phyloP scores from a whole-genome alignment of 106 monocot genomes.

The Triglochin maritima region DNA sequence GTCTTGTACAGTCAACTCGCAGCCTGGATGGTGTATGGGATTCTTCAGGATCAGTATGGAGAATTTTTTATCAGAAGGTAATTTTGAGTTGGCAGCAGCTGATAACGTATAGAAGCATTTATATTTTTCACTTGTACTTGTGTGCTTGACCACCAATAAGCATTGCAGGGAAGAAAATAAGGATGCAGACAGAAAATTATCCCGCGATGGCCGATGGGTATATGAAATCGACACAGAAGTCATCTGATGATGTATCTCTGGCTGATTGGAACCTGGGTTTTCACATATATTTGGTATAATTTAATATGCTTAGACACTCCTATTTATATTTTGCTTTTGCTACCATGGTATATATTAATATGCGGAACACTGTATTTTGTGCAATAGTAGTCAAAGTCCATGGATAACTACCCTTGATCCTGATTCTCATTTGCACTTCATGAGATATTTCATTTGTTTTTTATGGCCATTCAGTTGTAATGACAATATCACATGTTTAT shows the following conservation, averaged over 20 bases:
- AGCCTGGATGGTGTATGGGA: constrained; percentile 94
- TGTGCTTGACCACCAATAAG: neutral
- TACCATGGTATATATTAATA: no score
- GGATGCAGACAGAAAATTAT: constrained; percentile 44
- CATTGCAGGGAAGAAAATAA: constrained; percentile 53
- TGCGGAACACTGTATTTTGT: no score
- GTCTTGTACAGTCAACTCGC: constrained; percentile 88
- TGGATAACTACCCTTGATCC: no score
- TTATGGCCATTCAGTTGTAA: no score
- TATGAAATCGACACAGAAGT: constrained; percentile 37
- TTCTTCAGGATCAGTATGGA: constrained; percentile 86
- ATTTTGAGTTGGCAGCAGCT: neutral
- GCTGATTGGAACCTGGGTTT: constrained; percentile 82
- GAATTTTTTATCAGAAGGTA: constrained; percentile 97
- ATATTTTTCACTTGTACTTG: neutral
- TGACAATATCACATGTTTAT: no score
- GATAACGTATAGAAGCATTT: neutral
- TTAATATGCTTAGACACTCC: neutral
- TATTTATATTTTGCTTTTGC: neutral
- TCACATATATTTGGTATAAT: constrained; percentile 78
- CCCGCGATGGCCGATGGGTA: constrained; percentile 37
- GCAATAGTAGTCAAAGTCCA: no score
- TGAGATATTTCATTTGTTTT: no score
- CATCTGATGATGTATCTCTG: constrained; percentile 52
- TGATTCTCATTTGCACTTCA: no score